Base-by-base conservation (phyloP, 2,329 filamentous ascomycete genomes). In the Aureobasidium sp. region DNA sequence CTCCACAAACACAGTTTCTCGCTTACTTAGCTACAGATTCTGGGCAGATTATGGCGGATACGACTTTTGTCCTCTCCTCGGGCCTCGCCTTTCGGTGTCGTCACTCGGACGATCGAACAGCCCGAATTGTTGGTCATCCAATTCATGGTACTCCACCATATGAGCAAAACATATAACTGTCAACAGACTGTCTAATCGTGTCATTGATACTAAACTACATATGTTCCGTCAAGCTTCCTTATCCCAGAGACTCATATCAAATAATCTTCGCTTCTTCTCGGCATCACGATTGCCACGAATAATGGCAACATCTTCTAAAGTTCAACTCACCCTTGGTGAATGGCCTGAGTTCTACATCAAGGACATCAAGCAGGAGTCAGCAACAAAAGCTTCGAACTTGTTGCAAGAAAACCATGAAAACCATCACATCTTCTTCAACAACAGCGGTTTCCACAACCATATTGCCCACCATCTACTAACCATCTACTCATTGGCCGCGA, bases 361-460 rank as follows among this genome's bases (percentile, higher is more conserved):
- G 64, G 77, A 65, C 75, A 74, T 79, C 44, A 82, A 77, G 2
- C 74, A 82, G 2, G 84, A 85, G 37, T 81, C 86, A 0, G 88
- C 90, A 0, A 75, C 78, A 43, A 86, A 79, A 63, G 80, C 83
- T 0, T 87, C 85, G 3, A 79, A 88, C 65, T 75, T 96, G 4
- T 76, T 97, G 20, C 89, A 96, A 71, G 77, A 86, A 63, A 92
- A 96, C 69, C 81, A 94, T 66, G 83, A 82, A 32, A 85, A 75
- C 77, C 81, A 92, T 68, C 89, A 96, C 70, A 87, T 92, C 63
- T 95, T 87, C 76, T 96, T 92, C 79, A 95, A 94, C 65, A 64
- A 81, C 0, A 70, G 74, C 1, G 87, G 88, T 0, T 95, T 88
- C 65, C 92, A 97, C 70, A 80, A 96, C 72, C 92, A 96, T 69